These are phyloP conservation scores for Chaetomium olivaceum DNA, from an alignment of 2,329 filamentous ascomycete genomes.

Conservation along the genomic window DNA sequence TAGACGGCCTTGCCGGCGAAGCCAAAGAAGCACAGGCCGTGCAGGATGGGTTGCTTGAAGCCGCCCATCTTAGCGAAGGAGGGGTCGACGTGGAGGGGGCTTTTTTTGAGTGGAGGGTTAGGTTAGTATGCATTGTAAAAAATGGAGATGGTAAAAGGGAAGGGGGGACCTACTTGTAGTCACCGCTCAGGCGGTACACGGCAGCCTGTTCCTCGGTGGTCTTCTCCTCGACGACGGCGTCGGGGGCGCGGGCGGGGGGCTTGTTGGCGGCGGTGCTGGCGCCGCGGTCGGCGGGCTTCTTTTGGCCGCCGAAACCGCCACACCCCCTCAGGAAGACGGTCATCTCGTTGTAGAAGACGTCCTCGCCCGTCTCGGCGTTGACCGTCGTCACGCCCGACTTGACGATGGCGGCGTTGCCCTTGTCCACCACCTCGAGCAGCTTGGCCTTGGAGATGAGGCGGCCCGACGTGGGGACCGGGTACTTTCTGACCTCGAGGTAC, in stretches of 20 bases:
- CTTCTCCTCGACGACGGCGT: constrained; percentile 79
- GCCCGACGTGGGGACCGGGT: constrained; percentile 83
- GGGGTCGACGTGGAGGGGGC: constrained; percentile 91
- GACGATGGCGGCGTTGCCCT: constrained; percentile 84
- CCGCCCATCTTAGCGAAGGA: constrained; percentile 92
- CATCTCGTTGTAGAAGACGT: constrained; percentile 95
- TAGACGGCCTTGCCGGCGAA: constrained; percentile 88
- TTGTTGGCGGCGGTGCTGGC: constrained; percentile 77
- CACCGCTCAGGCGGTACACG: constrained; percentile 88
- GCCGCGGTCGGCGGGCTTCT: constrained; percentile 75
- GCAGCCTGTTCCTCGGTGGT: constrained; percentile 91
- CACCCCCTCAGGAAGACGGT: constrained; percentile 90
- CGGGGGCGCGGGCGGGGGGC: constrained; percentile 74
- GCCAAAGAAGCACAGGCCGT: constrained; percentile 95
- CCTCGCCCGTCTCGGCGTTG: constrained; percentile 80
- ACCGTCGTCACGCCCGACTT: constrained; percentile 79
- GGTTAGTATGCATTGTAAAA: background rate
- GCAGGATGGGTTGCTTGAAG: constrained; percentile 91
- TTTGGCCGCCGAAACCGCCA: constrained; percentile 84
- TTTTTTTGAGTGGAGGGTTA: constrained; percentile 28
- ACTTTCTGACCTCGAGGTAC: constrained; percentile 91
- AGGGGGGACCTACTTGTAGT: constrained; percentile 69
- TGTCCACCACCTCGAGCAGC: constrained; percentile 93
- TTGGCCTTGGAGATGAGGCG: constrained; percentile 73
- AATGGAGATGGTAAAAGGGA: background rate